Evolutionary conservation across 2,329 filamentous ascomycete genomes (phyloP), one percentile per base, ranked within the genome.

Genomic region (Xylariaceae sp.): DNA sequence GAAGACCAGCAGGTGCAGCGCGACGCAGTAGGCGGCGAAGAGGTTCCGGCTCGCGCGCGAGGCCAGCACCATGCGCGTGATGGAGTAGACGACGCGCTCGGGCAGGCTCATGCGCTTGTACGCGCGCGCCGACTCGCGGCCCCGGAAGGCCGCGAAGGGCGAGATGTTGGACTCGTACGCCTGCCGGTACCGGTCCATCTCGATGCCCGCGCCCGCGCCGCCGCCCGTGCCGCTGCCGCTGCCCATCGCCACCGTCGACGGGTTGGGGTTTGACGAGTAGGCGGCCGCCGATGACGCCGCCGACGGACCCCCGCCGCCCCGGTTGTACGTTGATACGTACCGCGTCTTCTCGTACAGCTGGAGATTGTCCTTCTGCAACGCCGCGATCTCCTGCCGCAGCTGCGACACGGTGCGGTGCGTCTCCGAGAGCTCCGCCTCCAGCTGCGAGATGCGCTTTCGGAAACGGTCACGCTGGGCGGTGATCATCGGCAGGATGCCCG

Each of bases 401-500:
- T 89, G 83, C 14, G 88, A 90, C 15, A 95, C 79, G 1, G 76
- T 83, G 29, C 77, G 74, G 58, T 96, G 87, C 21, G 76, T 75
- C 45, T 93, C 88, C 5, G 88, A 87, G 8, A 96, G 68, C 53
- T 96, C 90, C 39, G 83, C 77, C 61, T 96, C 92, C 15, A 98
- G 75, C 56, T 98, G 84, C 0, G 78, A 67, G 45, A 94, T 96
- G 53, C 89, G 86, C 67, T 94, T 87, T 70, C 95, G 96, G 75
- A 96, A 98, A 32, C 92, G 86, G 61, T 98, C 92, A 41, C 92
- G 82, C 62, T 98, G 93, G 2, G 93, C 92, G 21, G 92, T 94
- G 33, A 98, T 84, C 93, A 98, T 98, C 21, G 92, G 93, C 16
- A 98, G 67, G 44, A 98, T 95, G 10, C 89, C 87, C 0, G 85